Evolutionary conservation across 2,329 filamentous ascomycete genomes (phyloP), one percentile per base, ranked within the genome.

Genomic region (Huntiella savannae): DNA sequence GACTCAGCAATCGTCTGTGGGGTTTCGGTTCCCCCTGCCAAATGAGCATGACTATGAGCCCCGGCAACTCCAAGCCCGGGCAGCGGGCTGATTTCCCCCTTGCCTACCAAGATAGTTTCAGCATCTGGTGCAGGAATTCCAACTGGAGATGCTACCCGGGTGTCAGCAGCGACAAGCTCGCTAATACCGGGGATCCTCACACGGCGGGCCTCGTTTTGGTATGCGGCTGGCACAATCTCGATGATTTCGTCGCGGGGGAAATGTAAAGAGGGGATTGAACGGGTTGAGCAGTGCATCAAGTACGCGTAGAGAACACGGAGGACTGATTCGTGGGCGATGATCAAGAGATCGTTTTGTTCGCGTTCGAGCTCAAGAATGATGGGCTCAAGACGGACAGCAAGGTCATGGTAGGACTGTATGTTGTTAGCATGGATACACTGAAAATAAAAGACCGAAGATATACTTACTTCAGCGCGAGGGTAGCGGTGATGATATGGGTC

Each of bases 401-500:
- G 77, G 58, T 98, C 91, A 59, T 98, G 91, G 62, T 98, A 98
- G 6, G 88, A 96, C 82, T 94, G 54, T 43, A 47, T 40, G 54
- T 34, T 50, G 49, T 36, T 43, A 49, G 46, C 36, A 33, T 28
- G 10, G 5, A 5, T 8, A 11, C 43, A 3, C 32, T 3, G 17
- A 7, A 15, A 15, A 12, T 17, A 10, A 22, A 19, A 3, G 5
- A 10, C 13, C 11, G 33, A 50, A 33, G 11, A 19, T 28, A 10
- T 28, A 47, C 64, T 57, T 66, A 86, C 86, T 69, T 98, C 91
- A 50, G 88, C 88, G 51, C 91, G 74, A 5, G 91, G 91, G 58
- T 95, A 98, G 35, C 91, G 76, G 61, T 98, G 91, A 57, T 98
- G 91, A 57, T 98, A 98, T 1, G 91, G 91, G 60, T 98, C 91